Evolutionary conservation across 1,284 basidiomycete species (phyloP).

Genomic region (Sporisorium sorghi): DNA sequence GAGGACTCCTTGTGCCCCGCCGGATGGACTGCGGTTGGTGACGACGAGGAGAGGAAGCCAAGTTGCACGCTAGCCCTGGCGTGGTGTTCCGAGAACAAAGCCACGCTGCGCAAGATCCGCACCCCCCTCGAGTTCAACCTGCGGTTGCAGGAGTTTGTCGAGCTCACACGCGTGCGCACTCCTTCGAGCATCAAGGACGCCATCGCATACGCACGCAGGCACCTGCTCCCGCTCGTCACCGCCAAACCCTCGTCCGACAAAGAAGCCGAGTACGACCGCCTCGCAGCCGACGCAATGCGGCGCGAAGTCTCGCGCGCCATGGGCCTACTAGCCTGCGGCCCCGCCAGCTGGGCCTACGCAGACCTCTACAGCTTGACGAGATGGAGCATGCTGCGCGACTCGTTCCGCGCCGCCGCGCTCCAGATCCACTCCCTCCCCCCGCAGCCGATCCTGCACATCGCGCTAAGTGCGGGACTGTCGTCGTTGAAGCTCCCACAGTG

Average conservation of each 20-base stretch:
- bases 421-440: constrained; percentile 58
- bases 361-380: constrained; percentile 56
- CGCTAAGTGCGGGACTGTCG: constrained; percentile 61
- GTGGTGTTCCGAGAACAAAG: constrained; percentile 97
- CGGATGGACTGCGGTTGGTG: background rate
- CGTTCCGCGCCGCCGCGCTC: constrained; percentile 53
- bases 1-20: constrained; percentile 77
- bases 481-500: constrained; percentile 62
- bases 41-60: constrained; percentile 69
- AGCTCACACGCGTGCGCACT: constrained; percentile 73
- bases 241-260: constrained; percentile 8
- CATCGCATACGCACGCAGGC: constrained; percentile 84
- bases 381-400: constrained; percentile 44
- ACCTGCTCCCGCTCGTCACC: constrained; percentile 78
- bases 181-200: constrained; percentile 75
- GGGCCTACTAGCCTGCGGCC: constrained; percentile 59
- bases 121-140: constrained; percentile 89
- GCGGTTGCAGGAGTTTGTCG: constrained; percentile 94
- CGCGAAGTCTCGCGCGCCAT: constrained; percentile 47
- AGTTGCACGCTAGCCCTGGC: constrained; percentile 87
- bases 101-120: constrained; percentile 88
- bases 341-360: constrained; percentile 41
- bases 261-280: constrained; percentile 39
- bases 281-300: constrained; percentile 28
- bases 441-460: constrained; percentile 61